Evolutionary conservation across 768 basidiomycete genomes (phyloP).

Genomic region (Ramaria sp.): DNA sequence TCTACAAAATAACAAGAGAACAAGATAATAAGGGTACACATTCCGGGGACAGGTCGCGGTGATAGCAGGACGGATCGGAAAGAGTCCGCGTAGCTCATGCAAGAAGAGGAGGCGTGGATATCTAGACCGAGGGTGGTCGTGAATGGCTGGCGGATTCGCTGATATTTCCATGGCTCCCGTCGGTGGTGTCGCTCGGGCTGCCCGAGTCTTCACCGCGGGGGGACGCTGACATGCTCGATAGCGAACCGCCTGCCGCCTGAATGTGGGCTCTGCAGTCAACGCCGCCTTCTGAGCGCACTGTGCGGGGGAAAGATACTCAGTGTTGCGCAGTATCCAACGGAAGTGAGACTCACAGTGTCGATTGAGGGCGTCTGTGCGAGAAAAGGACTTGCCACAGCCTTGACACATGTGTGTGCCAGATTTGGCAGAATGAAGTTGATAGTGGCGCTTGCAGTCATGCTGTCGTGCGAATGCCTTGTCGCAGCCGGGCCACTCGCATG

Average conservation of each 20-base stretch:
- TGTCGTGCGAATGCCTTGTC: conserved; percentile 92
- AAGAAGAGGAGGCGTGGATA: background rate
- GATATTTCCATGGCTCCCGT: conserved; percentile 15
- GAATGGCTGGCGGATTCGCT: background rate
- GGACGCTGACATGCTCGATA: background rate
- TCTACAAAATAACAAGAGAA: background rate
- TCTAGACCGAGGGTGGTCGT: conserved; percentile 1
- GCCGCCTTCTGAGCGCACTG: conserved; percentile 80
- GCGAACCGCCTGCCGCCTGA: conserved; percentile 15
- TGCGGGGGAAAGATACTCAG: conserved; percentile 5
- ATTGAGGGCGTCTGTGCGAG: conserved; percentile 86
- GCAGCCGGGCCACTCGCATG: conserved; percentile 90
- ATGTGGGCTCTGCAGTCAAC: conserved; percentile 52
- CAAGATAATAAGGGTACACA: background rate
- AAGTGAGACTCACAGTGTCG: conserved; percentile 56
- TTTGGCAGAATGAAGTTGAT: conserved; percentile 78
- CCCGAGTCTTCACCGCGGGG: conserved; percentile 1
- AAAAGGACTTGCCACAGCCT: conserved; percentile 92
- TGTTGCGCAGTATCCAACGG: conserved; percentile 9
- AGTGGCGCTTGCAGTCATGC: conserved; percentile 96
- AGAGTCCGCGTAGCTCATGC: background rate
- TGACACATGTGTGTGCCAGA: conserved; percentile 78
- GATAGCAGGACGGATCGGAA: background rate
- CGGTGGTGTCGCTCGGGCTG: conserved; percentile 14
- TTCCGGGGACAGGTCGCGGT: background rate